These are phyloP conservation scores for Mycena chlorophos DNA, from an alignment of 768 basidiomycete species.

Conservation along the genomic window DNA sequence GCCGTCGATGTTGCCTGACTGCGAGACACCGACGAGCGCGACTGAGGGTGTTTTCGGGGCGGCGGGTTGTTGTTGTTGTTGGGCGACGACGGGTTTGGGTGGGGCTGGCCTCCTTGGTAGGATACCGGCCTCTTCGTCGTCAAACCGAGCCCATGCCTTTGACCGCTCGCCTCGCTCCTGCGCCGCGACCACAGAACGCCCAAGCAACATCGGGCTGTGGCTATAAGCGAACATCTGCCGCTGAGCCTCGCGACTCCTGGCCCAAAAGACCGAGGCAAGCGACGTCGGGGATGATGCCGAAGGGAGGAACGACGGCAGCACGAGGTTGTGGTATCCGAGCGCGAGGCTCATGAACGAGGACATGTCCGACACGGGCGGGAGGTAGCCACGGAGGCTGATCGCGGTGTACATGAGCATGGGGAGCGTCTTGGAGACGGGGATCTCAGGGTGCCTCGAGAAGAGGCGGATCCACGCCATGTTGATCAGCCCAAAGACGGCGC, in stretches of 20 bases:
- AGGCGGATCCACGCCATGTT: constrained; percentile 24
- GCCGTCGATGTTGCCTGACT: constrained; percentile 2
- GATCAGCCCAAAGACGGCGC: constrained; percentile 18
- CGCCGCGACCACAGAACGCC: constrained; percentile 13
- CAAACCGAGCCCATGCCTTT: constrained; percentile 46
- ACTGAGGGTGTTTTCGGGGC: background rate
- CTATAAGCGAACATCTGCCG: constrained; percentile 15
- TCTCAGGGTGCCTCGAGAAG: constrained; percentile 5
- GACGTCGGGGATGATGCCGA: background rate
- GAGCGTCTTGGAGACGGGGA: constrained; percentile 9
- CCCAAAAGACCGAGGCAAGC: constrained; percentile 17
- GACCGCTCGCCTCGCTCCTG: constrained; percentile 16
- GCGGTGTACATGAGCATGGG: constrained; percentile 25
- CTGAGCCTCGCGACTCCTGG: constrained; percentile 16
- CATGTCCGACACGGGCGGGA: constrained; percentile 9
- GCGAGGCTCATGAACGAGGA: constrained; percentile 21
- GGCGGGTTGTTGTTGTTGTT: no score
- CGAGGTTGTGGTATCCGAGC: constrained; percentile 24
- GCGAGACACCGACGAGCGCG: constrained; percentile 17
- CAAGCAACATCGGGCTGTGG: constrained; percentile 17
- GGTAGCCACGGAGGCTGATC: constrained; percentile 20
- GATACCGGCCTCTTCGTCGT: constrained; percentile 43
- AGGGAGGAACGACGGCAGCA: constrained; percentile 24
- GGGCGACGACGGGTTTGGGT: background rate
- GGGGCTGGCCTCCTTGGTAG: constrained; percentile 1